Evolutionary conservation across 495 filamentous ascomycete genomes (phyloP), one percentile per base, ranked within the genome.

Genomic region (Tuber calosporum): DNA sequence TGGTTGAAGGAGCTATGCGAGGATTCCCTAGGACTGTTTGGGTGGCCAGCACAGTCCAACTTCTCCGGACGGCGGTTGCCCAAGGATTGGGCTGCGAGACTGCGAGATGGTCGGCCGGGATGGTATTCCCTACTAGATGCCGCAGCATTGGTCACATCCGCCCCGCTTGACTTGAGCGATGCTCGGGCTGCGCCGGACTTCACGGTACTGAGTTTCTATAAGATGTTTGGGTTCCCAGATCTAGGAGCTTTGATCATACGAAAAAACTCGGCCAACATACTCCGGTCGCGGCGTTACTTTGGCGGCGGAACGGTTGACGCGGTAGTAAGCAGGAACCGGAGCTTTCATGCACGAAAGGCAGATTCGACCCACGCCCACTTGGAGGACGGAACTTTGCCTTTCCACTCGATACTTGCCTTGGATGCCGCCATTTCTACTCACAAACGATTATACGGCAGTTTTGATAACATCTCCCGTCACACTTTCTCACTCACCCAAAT

Each of bases 221-320:
- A 98, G 82, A 95, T 98, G 36, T 98, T 97, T 81, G 94, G 94
- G 4, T 97, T 97, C 78, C 94, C 94, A 0, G 92, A 98, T 79
- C 84, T 98, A 0, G 94, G 94, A 9, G 94, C 90, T 7, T 84
- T 98, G 81, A 90, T 98, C 70, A 90, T 97, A 13, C 87, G 90
- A 58, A 92, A 93, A 74, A 85, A 85, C 43, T 81, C 79, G 0
- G 88, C 85, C 1, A 79, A 83, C 36, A 84, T 91, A 1, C 88
- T 97, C 62, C 82, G 84, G 53, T 84, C 85, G 36, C 87, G 93
- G 66, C 87, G 83, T 77, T 98, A 94, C 79, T 98, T 98, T 81
- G 94, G 94, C 2, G 94, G 94, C n/a, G 94, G 94, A 8, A 98
- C 94, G 1, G 94, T 97, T 1, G 93, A 97, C 75, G 91, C 95